Percentiles rank a stretch among this genome's conserved stretches.
Conservation (phyloP, 768 basidiomycete species). For the Suillus discolor region DNA sequence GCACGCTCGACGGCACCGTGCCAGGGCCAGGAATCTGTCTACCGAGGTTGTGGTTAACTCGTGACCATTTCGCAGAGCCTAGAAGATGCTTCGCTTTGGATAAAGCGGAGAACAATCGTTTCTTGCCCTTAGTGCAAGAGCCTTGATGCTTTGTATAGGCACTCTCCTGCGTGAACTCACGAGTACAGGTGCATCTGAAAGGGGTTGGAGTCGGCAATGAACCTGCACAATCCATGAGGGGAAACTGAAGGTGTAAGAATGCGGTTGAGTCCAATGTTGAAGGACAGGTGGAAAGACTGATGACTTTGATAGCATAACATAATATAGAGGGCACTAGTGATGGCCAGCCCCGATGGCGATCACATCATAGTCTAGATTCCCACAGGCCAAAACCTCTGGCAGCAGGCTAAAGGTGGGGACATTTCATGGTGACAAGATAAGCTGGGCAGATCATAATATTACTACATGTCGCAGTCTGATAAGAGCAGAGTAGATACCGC, state of each 20-base stretch:
- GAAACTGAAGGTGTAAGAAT: not conserved
- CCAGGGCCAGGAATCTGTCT: too few species aligned
- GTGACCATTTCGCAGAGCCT: not conserved
- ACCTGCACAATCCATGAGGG: not conserved
- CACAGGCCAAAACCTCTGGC: too few species aligned
- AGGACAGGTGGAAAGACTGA: too few species aligned
- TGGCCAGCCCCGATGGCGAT: too few species aligned
- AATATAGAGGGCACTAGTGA: too few species aligned
- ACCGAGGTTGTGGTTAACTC: not conserved
- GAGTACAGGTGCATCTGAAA: not conserved
- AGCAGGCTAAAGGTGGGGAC: not conserved
- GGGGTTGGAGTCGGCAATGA: not conserved
- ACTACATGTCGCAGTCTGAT: not conserved
- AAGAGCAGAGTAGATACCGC: not conserved
- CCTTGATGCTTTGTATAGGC: not conserved
- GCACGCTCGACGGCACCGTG: too few species aligned
- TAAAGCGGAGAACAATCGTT: not conserved
- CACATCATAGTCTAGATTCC: too few species aligned
- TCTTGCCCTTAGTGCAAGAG: not conserved
- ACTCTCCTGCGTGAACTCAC: not conserved
- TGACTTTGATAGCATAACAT: too few species aligned
- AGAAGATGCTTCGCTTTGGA: not conserved
- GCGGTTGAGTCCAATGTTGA: not conserved
- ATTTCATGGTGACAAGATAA: not conserved
- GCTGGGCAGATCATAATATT: not conserved